phyloP scores from a whole-genome alignment of 495 filamentous ascomycete genomes.

The Hypoxylon crocopeplum region DNA sequence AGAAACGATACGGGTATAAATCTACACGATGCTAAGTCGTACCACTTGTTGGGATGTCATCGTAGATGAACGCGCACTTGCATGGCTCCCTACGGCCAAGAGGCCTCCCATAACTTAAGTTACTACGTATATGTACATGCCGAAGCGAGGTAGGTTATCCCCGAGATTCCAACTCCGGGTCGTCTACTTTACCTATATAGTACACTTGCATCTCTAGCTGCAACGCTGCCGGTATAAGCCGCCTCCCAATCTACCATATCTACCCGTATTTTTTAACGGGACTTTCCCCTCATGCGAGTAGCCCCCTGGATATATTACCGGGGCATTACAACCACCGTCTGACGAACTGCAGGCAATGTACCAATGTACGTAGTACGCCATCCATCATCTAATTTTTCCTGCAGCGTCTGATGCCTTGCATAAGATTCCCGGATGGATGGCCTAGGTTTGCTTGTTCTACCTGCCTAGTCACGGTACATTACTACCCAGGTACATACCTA shows the following conservation, averaged over 20 bases:
- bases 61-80: too few relatives aligned
- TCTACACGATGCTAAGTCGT: too few relatives aligned
- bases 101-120: too few relatives aligned
- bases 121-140: too few relatives aligned
- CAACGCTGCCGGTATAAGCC: constrained; percentile 7
- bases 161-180: neutral
- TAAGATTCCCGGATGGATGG: constrained; percentile 1
- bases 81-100: too few relatives aligned
- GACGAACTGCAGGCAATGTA: neutral
- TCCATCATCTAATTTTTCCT: constrained; percentile 9
- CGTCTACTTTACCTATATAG: neutral
- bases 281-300: constrained; percentile 5
- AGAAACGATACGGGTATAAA: too few relatives aligned
- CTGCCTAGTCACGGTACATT: neutral
- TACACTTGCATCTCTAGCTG: neutral
- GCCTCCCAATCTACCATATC: constrained; percentile 4
- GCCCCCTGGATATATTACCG: constrained; percentile 5
- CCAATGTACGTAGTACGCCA: neutral
- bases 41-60: too few relatives aligned
- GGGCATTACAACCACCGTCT: neutral
- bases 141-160: neutral
- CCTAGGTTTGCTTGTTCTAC: neutral
- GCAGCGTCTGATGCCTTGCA: constrained; percentile 10
- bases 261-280: neutral
- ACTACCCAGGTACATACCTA: neutral